Base-by-base conservation (phyloP, 2,329 filamentous ascomycete species). In the Pseudogymnoascus sp. region DNA sequence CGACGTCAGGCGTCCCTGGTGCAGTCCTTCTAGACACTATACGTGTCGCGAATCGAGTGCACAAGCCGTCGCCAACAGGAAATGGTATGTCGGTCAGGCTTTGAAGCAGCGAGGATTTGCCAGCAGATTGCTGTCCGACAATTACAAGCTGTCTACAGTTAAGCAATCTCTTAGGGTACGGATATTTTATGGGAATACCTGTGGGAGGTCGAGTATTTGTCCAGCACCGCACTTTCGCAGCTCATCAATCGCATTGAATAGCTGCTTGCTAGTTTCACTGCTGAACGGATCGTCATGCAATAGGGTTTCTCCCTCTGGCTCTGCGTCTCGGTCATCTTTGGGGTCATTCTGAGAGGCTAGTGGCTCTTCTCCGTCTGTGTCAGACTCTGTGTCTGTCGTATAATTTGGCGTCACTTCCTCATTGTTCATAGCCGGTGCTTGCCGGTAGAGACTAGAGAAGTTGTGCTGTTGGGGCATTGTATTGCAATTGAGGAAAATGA, bases 41-140 rank as follows among this genome's bases (percentile, higher is more conserved):
- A 1, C 73, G 70, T 0, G 72, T 75, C 0, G 74, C 72, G 39
- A 74, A 76, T 14, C 74, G 70, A 43, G 74, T 76, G 58, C 74
- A 76, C 16, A 70, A 68, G 0, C 67, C 66, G 5, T 61, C 65
- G 9, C 69, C 70, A 0, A 73, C 69, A 0, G 71, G 72, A 35
- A 76, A 76, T 0, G 74, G 74, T 14, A 76, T 74, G 2, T 72
- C 73, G 1, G 72, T 75, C 58, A 76, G 62, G 18, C 70, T 74
- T 54, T 72, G 71, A 2, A 76, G 65, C 1, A 76, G 65, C 5
- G 74, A 75, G 0, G 74, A 76, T 22, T 76, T 76, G 2, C 74
- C 74, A 2, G 71, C 67, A 0, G 73, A 76, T 61, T 76, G 74
- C 0, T 70, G 68, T 1, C 74, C 74, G 0, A 75, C 72, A 28